These are phyloP conservation scores for Chlorencoelia australis DNA, from an alignment of 2,329 filamentous ascomycete genomes.

Conservation along the genomic window DNA sequence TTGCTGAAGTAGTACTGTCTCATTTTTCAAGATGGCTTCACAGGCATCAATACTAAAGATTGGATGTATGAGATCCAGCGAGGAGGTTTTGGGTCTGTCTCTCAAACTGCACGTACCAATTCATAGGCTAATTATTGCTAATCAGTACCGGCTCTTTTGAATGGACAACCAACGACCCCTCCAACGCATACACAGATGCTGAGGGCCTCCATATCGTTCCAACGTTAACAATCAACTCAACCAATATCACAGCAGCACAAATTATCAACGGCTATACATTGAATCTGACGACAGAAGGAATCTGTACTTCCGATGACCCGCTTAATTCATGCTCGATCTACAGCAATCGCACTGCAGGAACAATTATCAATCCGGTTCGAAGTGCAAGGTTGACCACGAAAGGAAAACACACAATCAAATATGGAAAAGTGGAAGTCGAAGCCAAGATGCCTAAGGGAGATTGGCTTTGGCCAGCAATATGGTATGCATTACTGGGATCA, in stretches of 20 bases:
- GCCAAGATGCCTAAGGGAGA: conserved; percentile 43
- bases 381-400: conserved; percentile 39
- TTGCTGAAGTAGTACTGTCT: conserved; percentile 35
- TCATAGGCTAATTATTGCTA: conserved; percentile 18
- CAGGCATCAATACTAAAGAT: conserved; percentile 29
- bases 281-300: conserved; percentile 34
- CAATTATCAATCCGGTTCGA: conserved; percentile 40
- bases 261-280: conserved; percentile 33
- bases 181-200: conserved; percentile 38
- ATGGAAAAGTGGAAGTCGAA: conserved; percentile 42
- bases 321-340: conserved; percentile 29
- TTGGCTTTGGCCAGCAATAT: conserved; percentile 43
- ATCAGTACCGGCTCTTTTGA: conserved; percentile 39
- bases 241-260: conserved; percentile 30
- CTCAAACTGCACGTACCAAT: background rate
- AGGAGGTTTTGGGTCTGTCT: conserved; percentile 7
- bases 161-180: conserved; percentile 40
- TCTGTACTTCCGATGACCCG: conserved; percentile 31
- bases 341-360: conserved; percentile 34
- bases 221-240: conserved; percentile 36
- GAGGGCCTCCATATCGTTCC: conserved; percentile 45
- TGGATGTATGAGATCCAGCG: conserved; percentile 38
- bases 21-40: conserved; percentile 38
- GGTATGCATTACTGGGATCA: conserved; percentile 6
- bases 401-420: conserved; percentile 36